Evolutionary conservation across 1,139 yeast genomes (phyloP).

Genomic region (Saccharomyces hybrid): DNA sequence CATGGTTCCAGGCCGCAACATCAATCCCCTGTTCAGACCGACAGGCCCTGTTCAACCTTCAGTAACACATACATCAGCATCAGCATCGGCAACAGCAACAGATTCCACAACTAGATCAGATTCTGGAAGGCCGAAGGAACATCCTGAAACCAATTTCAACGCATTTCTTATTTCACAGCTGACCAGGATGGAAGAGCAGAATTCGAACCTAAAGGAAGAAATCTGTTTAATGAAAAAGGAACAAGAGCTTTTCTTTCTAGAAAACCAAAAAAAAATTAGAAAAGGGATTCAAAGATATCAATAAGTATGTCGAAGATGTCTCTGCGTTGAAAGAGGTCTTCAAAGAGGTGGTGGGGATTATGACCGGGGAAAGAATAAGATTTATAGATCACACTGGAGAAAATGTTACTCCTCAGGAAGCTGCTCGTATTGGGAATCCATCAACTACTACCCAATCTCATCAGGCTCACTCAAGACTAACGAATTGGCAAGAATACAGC

Average conservation of each 20-base stretch:
- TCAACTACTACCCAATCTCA: not conserved
- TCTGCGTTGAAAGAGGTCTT: conserved; percentile 29
- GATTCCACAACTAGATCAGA: not conserved
- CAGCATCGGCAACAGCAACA: not conserved
- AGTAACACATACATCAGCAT: not conserved
- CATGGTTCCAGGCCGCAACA: not conserved
- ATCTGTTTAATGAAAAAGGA: conserved; percentile 30
- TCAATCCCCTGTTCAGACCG: not conserved
- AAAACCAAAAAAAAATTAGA: conserved; percentile 16
- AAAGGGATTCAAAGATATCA: conserved; percentile 18
- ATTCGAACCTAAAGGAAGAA: conserved; percentile 12
- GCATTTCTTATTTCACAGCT: not conserved
- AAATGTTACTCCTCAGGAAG: conserved; percentile 29
- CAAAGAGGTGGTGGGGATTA: conserved; percentile 32
- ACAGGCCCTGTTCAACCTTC: not conserved
- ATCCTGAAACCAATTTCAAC: not conserved
- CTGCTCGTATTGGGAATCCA: conserved; percentile 3
- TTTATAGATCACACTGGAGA: conserved; percentile 36
- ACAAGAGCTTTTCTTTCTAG: conserved; percentile 27
- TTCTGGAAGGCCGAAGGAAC: not conserved
- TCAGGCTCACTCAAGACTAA: not conserved
- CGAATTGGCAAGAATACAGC: not conserved
- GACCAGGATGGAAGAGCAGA: conserved; percentile 12
- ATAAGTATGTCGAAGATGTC: conserved; percentile 20
- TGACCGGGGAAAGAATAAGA: conserved; percentile 36